A percentile compares a stretch with the other conserved stretches of the same genome.
phyloP scores from a whole-genome alignment of 1,284 basidiomycete species.

The Chiua sp. region DNA sequence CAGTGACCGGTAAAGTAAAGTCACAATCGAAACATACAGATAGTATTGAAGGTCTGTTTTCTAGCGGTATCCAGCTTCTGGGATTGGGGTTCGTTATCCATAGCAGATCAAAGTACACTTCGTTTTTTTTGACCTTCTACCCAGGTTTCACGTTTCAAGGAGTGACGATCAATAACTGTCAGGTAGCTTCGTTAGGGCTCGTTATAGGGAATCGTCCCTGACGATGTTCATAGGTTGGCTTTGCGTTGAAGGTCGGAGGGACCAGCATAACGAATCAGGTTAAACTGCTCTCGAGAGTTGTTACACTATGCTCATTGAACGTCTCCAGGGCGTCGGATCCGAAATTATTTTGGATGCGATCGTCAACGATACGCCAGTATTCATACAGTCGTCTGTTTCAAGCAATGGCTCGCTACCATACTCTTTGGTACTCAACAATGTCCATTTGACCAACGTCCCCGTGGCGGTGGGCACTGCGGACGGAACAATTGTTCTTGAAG shows the following conservation, averaged over 20 bases:
- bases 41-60: neutral
- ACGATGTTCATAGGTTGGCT: constrained; percentile 39
- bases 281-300: neutral
- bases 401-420: constrained; percentile 39
- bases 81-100: constrained; percentile 46
- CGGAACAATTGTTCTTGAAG: constrained; percentile 23
- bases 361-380: constrained; percentile 41
- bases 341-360: constrained; percentile 54
- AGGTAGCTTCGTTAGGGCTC: constrained; percentile 24
- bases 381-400: constrained; percentile 30
- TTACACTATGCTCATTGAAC: neutral
- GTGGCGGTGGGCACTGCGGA: constrained; percentile 53
- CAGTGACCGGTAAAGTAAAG: constrained; percentile 41
- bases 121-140: neutral
- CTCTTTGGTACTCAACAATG: constrained; percentile 50
- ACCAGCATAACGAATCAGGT: constrained; percentile 33
- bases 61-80: constrained; percentile 45
- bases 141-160: constrained; percentile 51
- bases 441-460: constrained; percentile 45
- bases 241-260: constrained; percentile 47
- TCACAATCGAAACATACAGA: neutral
- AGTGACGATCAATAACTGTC: constrained; percentile 50
- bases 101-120: neutral
- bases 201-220: too few species aligned
- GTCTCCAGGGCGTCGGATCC: constrained; percentile 43